Conservation (phyloP, 495 filamentous ascomycete species). For the Aspergillus diversus region DNA sequence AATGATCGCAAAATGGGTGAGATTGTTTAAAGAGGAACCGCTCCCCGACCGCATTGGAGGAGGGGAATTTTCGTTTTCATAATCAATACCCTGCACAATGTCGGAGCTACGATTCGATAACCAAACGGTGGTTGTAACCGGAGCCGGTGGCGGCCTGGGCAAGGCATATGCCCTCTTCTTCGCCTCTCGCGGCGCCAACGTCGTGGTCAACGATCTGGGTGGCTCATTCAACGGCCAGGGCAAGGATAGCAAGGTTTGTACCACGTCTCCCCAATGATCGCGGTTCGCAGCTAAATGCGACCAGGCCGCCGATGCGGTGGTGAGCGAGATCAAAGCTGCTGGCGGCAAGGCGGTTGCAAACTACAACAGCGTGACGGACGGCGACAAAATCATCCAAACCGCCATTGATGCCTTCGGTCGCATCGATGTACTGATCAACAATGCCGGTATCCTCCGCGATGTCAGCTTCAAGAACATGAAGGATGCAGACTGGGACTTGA, state of each 20-base stretch:
- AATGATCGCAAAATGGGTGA: neutral
- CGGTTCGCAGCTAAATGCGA: neutral
- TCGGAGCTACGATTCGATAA: constrained; percentile 88
- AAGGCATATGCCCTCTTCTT: constrained; percentile 94
- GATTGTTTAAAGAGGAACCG: neutral
- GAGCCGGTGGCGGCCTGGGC: constrained; percentile 92
- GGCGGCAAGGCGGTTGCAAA: constrained; percentile 98
- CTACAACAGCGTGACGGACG: constrained; percentile 95
- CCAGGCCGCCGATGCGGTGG: constrained; percentile 92
- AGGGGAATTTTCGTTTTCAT: neutral
- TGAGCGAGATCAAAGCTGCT: constrained; percentile 87
- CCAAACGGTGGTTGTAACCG: constrained; percentile 96
- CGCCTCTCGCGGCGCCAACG: constrained; percentile 86
- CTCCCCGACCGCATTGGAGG: neutral
- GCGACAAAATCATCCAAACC: constrained; percentile 94
- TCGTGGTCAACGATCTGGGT: constrained; percentile 97
- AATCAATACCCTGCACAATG: constrained; percentile 51
- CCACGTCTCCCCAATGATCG: neutral
- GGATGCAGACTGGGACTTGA: constrained; percentile 94
- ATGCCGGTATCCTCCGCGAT: constrained; percentile 95
- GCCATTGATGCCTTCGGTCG: constrained; percentile 91
- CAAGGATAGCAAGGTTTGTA: constrained; percentile 75
- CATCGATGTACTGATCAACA: constrained; percentile 95
- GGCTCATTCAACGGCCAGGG: constrained; percentile 95
- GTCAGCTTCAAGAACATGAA: constrained; percentile 99